phyloP scores from a whole-genome alignment of 495 filamentous ascomycete genomes.

The Neurospora sp. region DNA sequence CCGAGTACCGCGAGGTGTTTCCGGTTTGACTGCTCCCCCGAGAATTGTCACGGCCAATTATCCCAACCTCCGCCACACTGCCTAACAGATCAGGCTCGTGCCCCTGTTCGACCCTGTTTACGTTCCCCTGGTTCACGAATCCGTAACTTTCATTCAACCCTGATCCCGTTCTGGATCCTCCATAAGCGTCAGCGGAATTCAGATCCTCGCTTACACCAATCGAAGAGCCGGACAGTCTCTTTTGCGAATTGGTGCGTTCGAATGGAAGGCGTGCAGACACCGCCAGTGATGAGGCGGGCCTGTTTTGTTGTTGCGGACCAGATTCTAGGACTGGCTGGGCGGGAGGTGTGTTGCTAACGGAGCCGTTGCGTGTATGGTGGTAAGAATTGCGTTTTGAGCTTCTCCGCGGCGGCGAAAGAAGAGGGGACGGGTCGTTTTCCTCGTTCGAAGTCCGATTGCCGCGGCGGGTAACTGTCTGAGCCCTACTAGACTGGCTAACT shows the following conservation, averaged over 20 bases:
- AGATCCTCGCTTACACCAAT: constrained; percentile 37
- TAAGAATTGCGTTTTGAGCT: constrained; percentile 48
- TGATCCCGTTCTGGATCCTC: constrained; percentile 8
- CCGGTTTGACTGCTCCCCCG: background rate
- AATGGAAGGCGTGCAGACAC: constrained; percentile 47
- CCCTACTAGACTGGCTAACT: background rate
- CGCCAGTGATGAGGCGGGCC: background rate
- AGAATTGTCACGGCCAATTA: constrained; percentile 9
- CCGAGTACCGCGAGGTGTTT: background rate
- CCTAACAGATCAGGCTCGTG: constrained; percentile 33
- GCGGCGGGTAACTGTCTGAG: background rate
- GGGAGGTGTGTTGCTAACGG: constrained; percentile 9
- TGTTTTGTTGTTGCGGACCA: background rate
- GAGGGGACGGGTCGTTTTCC: constrained; percentile 20
- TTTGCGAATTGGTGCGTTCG: constrained; percentile 44
- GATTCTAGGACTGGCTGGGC: constrained; percentile 2
- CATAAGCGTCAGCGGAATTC: constrained; percentile 19
- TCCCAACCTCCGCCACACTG: constrained; percentile 42
- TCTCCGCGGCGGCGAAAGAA: constrained; percentile 39
- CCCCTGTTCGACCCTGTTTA: constrained; percentile 38
- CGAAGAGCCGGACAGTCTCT: constrained; percentile 40
- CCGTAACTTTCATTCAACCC: constrained; percentile 41
- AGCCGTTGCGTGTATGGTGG: constrained; percentile 10
- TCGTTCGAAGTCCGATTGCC: constrained; percentile 26
- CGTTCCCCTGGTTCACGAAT: constrained; percentile 62